Evolutionary conservation across 2,329 filamentous ascomycete species (phyloP).

Genomic region (Hypoxylon sp.): DNA sequence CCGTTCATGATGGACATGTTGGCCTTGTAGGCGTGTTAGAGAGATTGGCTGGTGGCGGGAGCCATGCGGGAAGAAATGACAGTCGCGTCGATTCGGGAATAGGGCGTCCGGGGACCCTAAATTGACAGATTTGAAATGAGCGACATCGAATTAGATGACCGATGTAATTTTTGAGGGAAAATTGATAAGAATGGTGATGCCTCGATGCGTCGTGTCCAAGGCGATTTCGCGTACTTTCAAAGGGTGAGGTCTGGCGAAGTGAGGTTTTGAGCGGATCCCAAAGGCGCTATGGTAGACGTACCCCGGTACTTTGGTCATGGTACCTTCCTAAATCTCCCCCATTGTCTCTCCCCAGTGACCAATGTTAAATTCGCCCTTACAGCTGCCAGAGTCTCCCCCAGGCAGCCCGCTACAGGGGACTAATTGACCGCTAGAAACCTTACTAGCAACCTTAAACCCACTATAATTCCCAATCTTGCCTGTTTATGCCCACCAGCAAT

Average conservation of each 20-base stretch:
- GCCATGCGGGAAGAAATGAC: conserved; percentile 69
- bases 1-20: conserved; percentile 78
- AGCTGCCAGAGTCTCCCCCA: not conserved
- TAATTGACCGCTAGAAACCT: conserved; percentile 4
- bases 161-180: conserved; percentile 58
- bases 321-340: not conserved
- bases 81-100: conserved; percentile 67
- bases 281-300: conserved; percentile 15
- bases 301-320: conserved; percentile 13
- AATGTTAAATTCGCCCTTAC: not conserved
- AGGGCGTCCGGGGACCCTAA: conserved; percentile 63
- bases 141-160: conserved; percentile 68
- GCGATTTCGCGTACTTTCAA: conserved; percentile 67
- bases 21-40: conserved; percentile 64
- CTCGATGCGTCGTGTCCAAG: conserved; percentile 67
- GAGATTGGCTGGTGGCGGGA: conserved; percentile 64
- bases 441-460: not conserved
- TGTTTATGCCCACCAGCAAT: not conserved
- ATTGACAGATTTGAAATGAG: conserved; percentile 66
- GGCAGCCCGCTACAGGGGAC: not conserved
- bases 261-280: conserved; percentile 50
- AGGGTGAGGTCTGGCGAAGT: conserved; percentile 66
- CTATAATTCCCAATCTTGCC: not conserved
- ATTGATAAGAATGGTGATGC: conserved; percentile 61
- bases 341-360: not conserved